phyloP scores from a whole-genome alignment of 164 flowering plant genomes.

The Kingdonia uniflora region DNA sequence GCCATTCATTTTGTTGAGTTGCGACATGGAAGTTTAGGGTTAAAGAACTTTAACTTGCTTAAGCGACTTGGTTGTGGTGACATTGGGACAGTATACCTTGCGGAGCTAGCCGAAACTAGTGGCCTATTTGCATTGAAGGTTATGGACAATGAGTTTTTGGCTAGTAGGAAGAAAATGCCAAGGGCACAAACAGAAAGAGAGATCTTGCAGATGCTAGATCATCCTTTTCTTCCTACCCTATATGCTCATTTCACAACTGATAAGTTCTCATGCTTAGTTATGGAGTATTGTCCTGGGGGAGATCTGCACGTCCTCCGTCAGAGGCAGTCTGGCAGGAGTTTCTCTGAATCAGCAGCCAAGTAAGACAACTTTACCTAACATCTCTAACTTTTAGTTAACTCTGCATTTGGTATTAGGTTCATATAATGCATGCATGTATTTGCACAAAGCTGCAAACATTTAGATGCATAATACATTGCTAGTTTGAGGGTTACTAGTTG shows the following conservation, averaged over 20 bases:
- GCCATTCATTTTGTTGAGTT: slow-evolving; percentile 46
- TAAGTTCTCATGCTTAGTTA: slow-evolving; percentile 63
- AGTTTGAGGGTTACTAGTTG: too few species aligned
- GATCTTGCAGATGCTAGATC: slow-evolving; percentile 66
- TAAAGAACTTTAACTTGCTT: slow-evolving; percentile 62
- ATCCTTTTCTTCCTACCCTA: slow-evolving; percentile 80
- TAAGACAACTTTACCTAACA: slow-evolving; percentile 16
- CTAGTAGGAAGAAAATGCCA: slow-evolving; percentile 57
- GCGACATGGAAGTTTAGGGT: slow-evolving; percentile 30
- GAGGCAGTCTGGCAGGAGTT: slow-evolving; percentile 56
- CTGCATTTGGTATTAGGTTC: too few species aligned
- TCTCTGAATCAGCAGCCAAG: slow-evolving; percentile 73
- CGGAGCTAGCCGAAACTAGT: slow-evolving; percentile 50
- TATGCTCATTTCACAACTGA: slow-evolving; percentile 73
- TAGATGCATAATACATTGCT: too few species aligned
- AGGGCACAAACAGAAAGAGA: slow-evolving; percentile 80
- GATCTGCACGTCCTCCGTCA: slow-evolving; percentile 84
- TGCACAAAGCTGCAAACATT: too few species aligned
- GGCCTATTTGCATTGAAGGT: slow-evolving; percentile 76
- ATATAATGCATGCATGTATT: too few species aligned
- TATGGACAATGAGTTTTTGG: slow-evolving; percentile 78
- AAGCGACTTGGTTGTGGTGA: slow-evolving; percentile 80
- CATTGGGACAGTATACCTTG: slow-evolving; percentile 81
- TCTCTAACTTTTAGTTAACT: background rate
- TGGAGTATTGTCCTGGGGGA: slow-evolving; percentile 90